Base-by-base conservation (phyloP, 768 basidiomycete species). In the Rhodotorula babjevae region DNA sequence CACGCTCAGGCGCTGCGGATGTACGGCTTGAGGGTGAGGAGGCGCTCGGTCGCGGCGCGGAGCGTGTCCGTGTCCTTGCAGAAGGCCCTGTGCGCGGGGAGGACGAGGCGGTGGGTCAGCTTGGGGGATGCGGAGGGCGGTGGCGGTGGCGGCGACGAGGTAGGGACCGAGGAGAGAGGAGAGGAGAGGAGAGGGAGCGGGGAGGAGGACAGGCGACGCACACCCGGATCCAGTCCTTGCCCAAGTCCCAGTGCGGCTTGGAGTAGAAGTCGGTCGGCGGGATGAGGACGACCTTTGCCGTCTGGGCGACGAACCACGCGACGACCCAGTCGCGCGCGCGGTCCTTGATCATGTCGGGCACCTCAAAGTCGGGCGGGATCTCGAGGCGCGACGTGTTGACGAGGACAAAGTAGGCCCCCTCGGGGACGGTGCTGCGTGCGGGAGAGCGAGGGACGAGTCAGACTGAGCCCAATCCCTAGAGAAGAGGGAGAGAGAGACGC, bases 41-140 rank as follows among this genome's bases (percentile, higher is more conserved):
- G 83, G n/a, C 92, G 86, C 78, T 90, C 88, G 33, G 87, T 89
- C n/a, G 96, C 96, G 31, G 82, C 83, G 71, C 83, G 85, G 25
- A 99, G 85, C 0, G 92, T 95, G 55, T 91, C 91, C 29, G 87
- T 74, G 78, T 98, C 95, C 80, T 99, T 99, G 85, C 96, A 97
- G 84, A 96, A 93, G 2, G 93, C 89, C 80, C 98, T 97, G 67
- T 92, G 87, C 31, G 36, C 9, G 36, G 36, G 36, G 36, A 36
- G 36, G 36, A n/a, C n/a, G n/a, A n/a, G n/a, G n/a, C n/a, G 36
- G 4, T 36, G 36, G 36, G 36, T 36, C 36, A 36, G 36, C 5
- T 36, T 36, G 4, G 5, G 36, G 9, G 4, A 9, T 36, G 36
- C 9, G 36, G 36, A 9, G 36, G 36, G 9, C 36, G 36, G 9